Evolutionary conservation across 2,329 filamentous ascomycete genomes (phyloP).

Genomic region (Endoconidiophora polonica): DNA sequence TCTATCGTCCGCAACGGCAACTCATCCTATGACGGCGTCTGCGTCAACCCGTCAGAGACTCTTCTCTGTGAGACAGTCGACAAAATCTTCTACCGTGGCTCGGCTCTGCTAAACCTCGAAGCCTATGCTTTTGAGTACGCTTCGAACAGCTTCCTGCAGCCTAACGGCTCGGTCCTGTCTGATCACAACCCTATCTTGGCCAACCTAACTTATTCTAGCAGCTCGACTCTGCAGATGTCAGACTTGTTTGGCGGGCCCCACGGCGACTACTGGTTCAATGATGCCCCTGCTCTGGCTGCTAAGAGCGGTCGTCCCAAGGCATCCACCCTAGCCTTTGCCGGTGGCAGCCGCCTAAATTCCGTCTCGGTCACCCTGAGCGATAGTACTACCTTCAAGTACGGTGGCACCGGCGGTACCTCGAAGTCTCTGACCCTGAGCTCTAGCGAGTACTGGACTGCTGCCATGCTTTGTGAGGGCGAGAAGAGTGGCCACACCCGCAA

Average conservation of each 20-base stretch:
- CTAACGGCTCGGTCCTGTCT: conserved; percentile 37
- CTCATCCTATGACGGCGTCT: conserved; percentile 30
- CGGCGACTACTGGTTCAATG: conserved; percentile 36
- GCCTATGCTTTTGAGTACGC: conserved; percentile 39
- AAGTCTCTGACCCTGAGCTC: conserved; percentile 26
- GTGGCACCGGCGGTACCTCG: conserved; percentile 33
- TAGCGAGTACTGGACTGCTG: conserved; percentile 32
- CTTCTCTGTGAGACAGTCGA: conserved; percentile 48
- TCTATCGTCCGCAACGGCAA: conserved; percentile 32
- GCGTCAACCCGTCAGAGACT: conserved; percentile 38
- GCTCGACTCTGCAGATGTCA: conserved; percentile 26
- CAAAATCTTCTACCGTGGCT: conserved; percentile 45
- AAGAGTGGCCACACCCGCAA: conserved; percentile 30
- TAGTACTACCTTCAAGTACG: conserved; percentile 33
- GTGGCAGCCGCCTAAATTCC: conserved; percentile 32
- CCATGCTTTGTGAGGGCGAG: conserved; percentile 33
- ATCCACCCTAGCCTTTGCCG: conserved; percentile 28
- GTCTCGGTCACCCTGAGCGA: conserved; percentile 31
- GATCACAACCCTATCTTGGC: conserved; percentile 50
- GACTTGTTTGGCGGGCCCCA: conserved; percentile 30
- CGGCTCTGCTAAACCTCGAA: conserved; percentile 27
- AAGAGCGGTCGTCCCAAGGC: conserved; percentile 20
- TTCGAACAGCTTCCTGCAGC: conserved; percentile 37
- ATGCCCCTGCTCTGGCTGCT: conserved; percentile 26
- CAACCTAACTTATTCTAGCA: conserved; percentile 30